Evolutionary conservation across 306 rosid genomes (phyloP), one percentile per base, ranked within the genome.

Genomic region (Dalbergia cochinchinensis): DNA sequence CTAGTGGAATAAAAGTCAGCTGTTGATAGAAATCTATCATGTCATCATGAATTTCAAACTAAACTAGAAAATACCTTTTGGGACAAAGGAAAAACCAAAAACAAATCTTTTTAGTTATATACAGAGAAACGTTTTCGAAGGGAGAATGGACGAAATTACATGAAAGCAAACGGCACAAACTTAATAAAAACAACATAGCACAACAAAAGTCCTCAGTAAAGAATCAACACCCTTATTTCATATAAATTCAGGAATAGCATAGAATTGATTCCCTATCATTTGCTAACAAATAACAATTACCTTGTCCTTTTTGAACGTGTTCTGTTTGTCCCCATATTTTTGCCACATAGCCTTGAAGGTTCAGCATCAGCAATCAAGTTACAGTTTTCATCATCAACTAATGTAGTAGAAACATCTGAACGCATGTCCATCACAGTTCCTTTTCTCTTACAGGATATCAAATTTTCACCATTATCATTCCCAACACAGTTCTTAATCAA

Each of bases 271-370:
- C 82, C 64, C 31, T 34, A 31, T 20, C 19, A 65, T 79, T 61
- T 55, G 74, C 57, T 53, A 60, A 78, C 65, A 76, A 74, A 70
- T 71, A 85, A 67, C 63, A 70, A 69, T 76, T 76, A 92, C 96
- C 97, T 88, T 82, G 62, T 92, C 76, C 87, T 86, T 79, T 91
- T 86, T 65, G 79, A 87, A 82, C 86, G 82, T 68, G 72, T 51
- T 68, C 69, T 79, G 1, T 83, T 83, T 39, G 83, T 83, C 74
- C 75, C 91, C 64, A 61, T 84, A 60, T 57, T 34, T 80, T 66
- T 64, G 48, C 80, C 16, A 72, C 85, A 67, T 63, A 69, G 80
- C 60, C 58, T 84, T 53, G 80, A 77, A 7, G 87, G 57, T 48
- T 18, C 11, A 3, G 84, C 35, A 81, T 74, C 87, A 62, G 73